A percentile compares a stretch with the other conserved stretches of the same genome.
Conservation (phyloP, 352 stramenopile genomes). For the Pythium rishiriense region DNA sequence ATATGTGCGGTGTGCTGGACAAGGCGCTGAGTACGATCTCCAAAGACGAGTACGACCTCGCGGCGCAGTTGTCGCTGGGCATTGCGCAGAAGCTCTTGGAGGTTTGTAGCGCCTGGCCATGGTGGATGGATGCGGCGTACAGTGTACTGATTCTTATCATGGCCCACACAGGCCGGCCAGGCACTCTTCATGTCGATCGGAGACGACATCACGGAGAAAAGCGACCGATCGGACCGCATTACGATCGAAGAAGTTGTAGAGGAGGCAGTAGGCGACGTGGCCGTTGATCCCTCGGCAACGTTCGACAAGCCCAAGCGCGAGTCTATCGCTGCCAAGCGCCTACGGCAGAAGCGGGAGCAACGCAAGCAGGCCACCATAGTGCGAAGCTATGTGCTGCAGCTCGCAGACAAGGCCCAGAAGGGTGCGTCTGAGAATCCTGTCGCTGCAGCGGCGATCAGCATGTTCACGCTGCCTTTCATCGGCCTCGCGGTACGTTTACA, state of each 20-base stretch:
- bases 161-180: slow-evolving; percentile 42
- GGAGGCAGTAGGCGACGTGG: slow-evolving; percentile 42
- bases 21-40: slow-evolving; percentile 74
- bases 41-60: slow-evolving; percentile 64
- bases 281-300: no score
- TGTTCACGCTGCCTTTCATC: slow-evolving; percentile 70
- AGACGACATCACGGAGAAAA: slow-evolving; percentile 41
- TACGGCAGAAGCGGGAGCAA: slow-evolving; percentile 27
- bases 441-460: slow-evolving; percentile 55
- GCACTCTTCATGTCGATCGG: slow-evolving; percentile 71
- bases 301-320: slow-evolving; percentile 16
- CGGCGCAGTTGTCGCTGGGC: slow-evolving; percentile 69
- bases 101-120: slow-evolving; percentile 16
- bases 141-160: background rate
- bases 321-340: slow-evolving; percentile 11
- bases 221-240: slow-evolving; percentile 54
- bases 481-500: slow-evolving; percentile 65
- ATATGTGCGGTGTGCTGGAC: slow-evolving; percentile 75
- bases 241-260: slow-evolving; percentile 67
- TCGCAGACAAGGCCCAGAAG: slow-evolving; percentile 42
- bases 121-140: no score
- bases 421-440: slow-evolving; percentile 58
- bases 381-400: slow-evolving; percentile 46
- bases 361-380: slow-evolving; percentile 42
- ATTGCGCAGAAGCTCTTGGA: slow-evolving; percentile 75